Evolutionary conservation across 306 rosid species (phyloP), one percentile per base, ranked within the genome.

Genomic region (Malus fusca): DNA sequence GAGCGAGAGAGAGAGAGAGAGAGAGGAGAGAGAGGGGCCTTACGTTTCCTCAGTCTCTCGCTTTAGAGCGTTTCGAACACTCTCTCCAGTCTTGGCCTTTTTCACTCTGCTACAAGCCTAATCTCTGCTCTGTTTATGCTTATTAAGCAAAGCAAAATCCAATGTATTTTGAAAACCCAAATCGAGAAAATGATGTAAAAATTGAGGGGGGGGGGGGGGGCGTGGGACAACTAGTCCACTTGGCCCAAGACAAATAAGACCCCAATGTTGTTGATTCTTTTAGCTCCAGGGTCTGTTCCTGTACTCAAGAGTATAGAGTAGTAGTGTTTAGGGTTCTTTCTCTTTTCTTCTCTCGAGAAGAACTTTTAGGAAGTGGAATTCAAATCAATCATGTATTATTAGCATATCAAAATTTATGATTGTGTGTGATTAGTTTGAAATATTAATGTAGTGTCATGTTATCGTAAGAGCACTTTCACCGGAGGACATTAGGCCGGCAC

Each of bases 31-130:
- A 14, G 53, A 48, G 53, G 18, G 8, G 58, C 88, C 83, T 8
- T 30, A 75, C 85, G 80, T 79, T 81, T 82, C 85, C 75, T 35
- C 42, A 35, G 31, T 51, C 66, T 30, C 60, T 23, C 52, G 28
- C 68, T 23, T 37, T 84, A 60, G 77, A 7, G 58, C 77, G 77
- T 90, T 62, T 61, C 65, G 43, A 66, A 31, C 80, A 74, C 75
- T 21, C 87, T 66, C 74, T 52, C 5, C 62, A 10, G 3, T 9
- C 15, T 58, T 10, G 28, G 28, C 26, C 13, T 8, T 56, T 56
- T 21, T 5, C 37, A 33, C 37, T 33, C 8, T 5, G 37, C 8
- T 33, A 33, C 37, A 33, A 33, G 37, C 37, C 7, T 33, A 6
- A 33, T 33, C 37, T 33, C 37, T 33, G 37, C 37, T 33, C 8